phyloP scores from a whole-genome alignment of 345 rosid species.

The Populus ilicifolia region DNA sequence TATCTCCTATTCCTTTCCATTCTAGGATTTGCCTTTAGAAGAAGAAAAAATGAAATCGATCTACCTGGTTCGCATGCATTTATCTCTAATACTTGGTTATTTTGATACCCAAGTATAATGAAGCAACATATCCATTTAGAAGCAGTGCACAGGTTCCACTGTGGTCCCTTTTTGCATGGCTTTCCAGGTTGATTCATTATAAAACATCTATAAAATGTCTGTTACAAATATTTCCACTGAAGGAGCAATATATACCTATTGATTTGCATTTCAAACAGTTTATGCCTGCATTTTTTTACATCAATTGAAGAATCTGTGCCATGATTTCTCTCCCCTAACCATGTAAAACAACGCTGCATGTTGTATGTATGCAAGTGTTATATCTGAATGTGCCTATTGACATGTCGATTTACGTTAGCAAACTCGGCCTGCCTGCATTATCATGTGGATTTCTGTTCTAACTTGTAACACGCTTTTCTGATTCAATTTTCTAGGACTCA shows the following conservation, averaged over 20 bases:
- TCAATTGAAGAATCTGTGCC: background rate
- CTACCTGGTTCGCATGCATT: background rate
- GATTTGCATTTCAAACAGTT: background rate
- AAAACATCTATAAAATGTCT: background rate
- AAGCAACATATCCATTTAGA: background rate
- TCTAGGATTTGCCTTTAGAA: background rate
- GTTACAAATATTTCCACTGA: background rate
- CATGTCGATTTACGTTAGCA: background rate
- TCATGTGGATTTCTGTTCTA: background rate
- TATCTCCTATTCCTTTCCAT: background rate
- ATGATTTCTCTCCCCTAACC: background rate
- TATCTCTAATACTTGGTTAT: background rate
- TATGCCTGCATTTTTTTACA: background rate
- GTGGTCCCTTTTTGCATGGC: background rate
- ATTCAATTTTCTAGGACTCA: constrained; percentile 38
- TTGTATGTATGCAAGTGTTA: background rate
- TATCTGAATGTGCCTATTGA: background rate
- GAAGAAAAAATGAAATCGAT: background rate
- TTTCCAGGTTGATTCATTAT: background rate
- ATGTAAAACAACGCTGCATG: background rate
- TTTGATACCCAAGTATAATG: background rate
- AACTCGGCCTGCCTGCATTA: background rate
- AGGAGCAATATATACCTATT: background rate
- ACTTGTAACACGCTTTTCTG: background rate
- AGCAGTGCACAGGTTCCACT: background rate